Evolutionary conservation across 768 basidiomycete species (phyloP).

Genomic region (Krasilnikovozyma curviuscula): DNA sequence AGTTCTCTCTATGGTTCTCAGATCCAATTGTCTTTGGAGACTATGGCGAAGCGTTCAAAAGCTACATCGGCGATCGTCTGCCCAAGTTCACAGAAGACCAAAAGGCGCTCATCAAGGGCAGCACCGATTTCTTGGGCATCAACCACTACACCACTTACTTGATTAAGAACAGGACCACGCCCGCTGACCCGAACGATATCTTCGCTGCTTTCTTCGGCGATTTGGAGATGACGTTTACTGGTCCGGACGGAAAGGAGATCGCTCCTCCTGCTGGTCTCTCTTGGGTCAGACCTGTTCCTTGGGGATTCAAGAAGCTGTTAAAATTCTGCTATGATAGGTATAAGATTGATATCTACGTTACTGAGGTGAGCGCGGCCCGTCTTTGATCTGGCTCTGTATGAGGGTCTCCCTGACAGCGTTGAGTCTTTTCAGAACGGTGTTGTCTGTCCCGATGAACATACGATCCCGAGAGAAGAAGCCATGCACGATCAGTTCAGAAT

Average conservation of each 20-base stretch:
- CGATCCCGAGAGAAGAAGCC: slow-evolving; percentile 14
- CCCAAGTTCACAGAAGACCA: not conserved
- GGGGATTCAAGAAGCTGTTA: slow-evolving; percentile 20
- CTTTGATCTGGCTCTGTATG: too few species aligned
- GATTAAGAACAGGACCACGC: not conserved
- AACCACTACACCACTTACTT: not conserved
- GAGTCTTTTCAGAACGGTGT: slow-evolving; percentile 18
- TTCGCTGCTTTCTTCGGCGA: not conserved
- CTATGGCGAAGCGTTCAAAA: not conserved
- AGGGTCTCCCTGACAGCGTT: slow-evolving; percentile 14
- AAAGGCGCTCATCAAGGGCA: not conserved
- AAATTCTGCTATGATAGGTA: slow-evolving; percentile 21
- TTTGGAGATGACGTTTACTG: not conserved
- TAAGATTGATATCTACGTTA: slow-evolving; percentile 2
- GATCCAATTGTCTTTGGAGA: not conserved
- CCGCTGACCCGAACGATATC: not conserved
- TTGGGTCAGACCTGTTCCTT: slow-evolving; percentile 14
- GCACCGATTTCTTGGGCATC: not conserved
- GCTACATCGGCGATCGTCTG: not conserved
- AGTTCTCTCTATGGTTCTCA: not conserved
- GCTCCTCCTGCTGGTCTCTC: not conserved
- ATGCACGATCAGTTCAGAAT: slow-evolving; percentile 20
- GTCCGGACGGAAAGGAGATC: not conserved
- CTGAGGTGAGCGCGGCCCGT: too few species aligned
- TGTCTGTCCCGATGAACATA: slow-evolving; percentile 16